Evolutionary conservation across 305 asterid species (phyloP), one percentile per base, ranked within the genome.

Genomic region (Fraxinus sp.): DNA sequence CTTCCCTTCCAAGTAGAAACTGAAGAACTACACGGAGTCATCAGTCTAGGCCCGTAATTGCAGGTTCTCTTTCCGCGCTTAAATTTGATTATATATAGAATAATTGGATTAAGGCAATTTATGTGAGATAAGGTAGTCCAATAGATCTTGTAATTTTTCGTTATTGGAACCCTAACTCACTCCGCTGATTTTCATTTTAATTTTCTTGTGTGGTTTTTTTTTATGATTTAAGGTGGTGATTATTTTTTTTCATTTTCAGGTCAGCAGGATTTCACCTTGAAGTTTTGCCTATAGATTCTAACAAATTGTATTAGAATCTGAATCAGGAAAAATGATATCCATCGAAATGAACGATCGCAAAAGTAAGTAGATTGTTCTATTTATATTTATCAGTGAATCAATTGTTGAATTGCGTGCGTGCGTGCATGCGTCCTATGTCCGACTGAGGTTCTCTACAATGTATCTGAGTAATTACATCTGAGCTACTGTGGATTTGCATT

Each of bases 281-380:
- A 71, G 62, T 18, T 77, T 75, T 43, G 41, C 39, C 18, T 81
- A 5, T 57, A 37, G 79, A 70, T 88, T 79, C 68, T 41, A 41
- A 82, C 37, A 46, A 20, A 20, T 20, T 82, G 79, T 77, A 77
- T 43, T 79, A 72, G 80, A 83, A 82, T 87, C 84, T 84, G 81
- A 83, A 80, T 81, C 84, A 79, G 87, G 85, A 35, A 88, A 88
- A 79, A 93, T 93, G 96, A 86, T 91, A 84, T 88, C 94, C 73
- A 90, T 93, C 81, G 97, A 93, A 89, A 92, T 92, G 97, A 92
- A 92, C 86, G 97, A 93, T 83, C 92, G 91, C 14, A 93, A 92
- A 83, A 93, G 96, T 92, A 82, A 86, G 96, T 81, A 22, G 24
- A 41, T 79, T 75, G 52, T 49, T 62, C 66, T 55, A 18, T 76